These are phyloP conservation scores for Neurospora tetrasperma DNA, from an alignment of 495 filamentous ascomycete genomes.

Conservation along the genomic window DNA sequence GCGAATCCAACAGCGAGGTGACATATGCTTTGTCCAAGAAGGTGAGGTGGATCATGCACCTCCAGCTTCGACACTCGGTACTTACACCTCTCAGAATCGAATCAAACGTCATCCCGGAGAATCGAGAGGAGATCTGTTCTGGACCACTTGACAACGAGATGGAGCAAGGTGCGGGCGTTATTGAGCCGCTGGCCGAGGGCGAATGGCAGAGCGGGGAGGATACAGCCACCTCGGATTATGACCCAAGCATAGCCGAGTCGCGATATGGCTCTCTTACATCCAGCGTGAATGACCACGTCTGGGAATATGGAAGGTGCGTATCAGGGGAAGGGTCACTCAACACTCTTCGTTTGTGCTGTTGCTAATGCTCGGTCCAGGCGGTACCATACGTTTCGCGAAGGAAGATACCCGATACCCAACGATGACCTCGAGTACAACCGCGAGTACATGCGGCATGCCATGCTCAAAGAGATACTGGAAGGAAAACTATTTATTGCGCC, in stretches of 20 bases:
- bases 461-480: constrained; percentile 46
- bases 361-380: constrained; percentile 11
- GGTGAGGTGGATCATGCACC: not conserved
- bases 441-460: constrained; percentile 45
- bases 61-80: not conserved
- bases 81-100: not conserved
- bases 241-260: constrained; percentile 16
- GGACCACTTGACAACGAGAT: constrained; percentile 5
- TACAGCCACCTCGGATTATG: constrained; percentile 26
- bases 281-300: constrained; percentile 24
- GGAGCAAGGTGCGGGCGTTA: constrained; percentile 15
- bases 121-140: not conserved
- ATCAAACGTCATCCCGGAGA: not conserved
- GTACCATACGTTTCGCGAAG: constrained; percentile 24
- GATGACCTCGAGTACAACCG: constrained; percentile 28
- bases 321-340: not conserved
- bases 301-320: constrained; percentile 27
- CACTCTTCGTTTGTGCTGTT: not conserved
- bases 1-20: not conserved
- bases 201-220: constrained; percentile 4
- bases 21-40: not conserved
- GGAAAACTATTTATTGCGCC: constrained; percentile 54
- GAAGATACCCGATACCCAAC: constrained; percentile 28
- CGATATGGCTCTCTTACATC: constrained; percentile 23
- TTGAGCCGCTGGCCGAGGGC: constrained; percentile 13